phyloP scores from a whole-genome alignment of 2,329 filamentous ascomycete genomes.

The Fusarium pseudonygamai region DNA sequence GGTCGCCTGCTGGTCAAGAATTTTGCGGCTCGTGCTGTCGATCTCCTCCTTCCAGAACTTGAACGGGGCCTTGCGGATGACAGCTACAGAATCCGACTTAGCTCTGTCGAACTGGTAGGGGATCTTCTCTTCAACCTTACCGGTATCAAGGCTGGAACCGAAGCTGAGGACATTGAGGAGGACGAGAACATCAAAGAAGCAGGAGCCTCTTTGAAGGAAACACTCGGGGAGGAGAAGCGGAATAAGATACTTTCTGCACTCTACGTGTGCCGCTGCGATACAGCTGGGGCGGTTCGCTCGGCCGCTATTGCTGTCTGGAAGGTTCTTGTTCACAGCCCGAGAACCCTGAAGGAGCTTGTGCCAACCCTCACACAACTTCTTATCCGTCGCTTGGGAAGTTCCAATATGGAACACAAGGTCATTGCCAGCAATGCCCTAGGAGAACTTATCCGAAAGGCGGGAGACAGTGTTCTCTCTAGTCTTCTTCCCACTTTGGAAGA shows the following conservation, averaged over 20 bases:
- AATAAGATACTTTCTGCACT: conserved; percentile 97
- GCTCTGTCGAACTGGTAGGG: conserved; percentile 96
- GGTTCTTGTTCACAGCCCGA: conserved; percentile 89
- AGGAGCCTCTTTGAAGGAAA: conserved; percentile 90
- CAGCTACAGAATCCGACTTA: conserved; percentile 96
- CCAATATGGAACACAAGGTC: conserved; percentile 98
- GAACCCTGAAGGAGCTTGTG: conserved; percentile 92
- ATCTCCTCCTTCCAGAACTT: conserved; percentile 91
- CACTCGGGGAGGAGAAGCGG: conserved; percentile 93
- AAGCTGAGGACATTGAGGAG: conserved; percentile 81
- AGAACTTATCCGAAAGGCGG: conserved; percentile 95
- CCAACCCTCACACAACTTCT: conserved; percentile 95
- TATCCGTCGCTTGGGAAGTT: conserved; percentile 90
- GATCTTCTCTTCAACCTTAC: conserved; percentile 98
- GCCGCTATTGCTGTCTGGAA: conserved; percentile 97
- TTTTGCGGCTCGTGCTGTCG: conserved; percentile 93
- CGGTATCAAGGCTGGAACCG: conserved; percentile 83
- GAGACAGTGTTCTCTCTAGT: conserved; percentile 88
- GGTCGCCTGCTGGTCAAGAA: conserved; percentile 97
- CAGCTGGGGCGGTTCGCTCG: conserved; percentile 86
- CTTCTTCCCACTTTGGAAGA: conserved; percentile 92
- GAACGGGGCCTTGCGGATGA: conserved; percentile 97
- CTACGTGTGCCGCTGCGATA: conserved; percentile 98
- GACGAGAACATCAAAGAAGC: conserved; percentile 86
- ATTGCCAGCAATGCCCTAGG: conserved; percentile 97